A percentile compares a stretch with the other conserved stretches of the same genome.
phyloP scores from a whole-genome alignment of 2,329 filamentous ascomycete genomes.

The Didymella lethalis region DNA sequence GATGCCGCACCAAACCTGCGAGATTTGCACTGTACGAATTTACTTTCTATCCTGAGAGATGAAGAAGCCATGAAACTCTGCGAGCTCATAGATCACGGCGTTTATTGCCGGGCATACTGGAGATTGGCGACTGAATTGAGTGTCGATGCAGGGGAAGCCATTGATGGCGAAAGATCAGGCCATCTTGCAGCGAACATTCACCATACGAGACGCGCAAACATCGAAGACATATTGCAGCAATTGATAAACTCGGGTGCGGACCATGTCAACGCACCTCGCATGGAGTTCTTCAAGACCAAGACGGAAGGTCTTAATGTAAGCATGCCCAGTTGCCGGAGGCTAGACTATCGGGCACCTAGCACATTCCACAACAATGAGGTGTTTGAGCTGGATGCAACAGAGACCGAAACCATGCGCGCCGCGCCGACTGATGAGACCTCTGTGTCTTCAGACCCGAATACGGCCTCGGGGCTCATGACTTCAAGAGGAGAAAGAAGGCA shows the following conservation, averaged over 20 bases:
- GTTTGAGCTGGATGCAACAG: background rate
- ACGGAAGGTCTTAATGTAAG: background rate
- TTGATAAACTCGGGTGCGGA: background rate
- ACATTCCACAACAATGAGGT: background rate
- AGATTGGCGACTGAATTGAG: background rate
- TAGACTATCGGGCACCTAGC: background rate
- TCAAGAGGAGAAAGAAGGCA: background rate
- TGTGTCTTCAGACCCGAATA: background rate
- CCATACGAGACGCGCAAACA: background rate
- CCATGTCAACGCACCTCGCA: background rate
- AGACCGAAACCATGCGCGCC: background rate
- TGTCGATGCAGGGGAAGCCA: background rate
- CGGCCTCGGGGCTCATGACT: background rate
- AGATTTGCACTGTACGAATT: background rate
- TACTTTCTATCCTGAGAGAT: background rate
- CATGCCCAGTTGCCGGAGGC: background rate
- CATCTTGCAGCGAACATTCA: background rate
- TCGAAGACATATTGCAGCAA: background rate
- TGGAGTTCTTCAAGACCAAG: background rate
- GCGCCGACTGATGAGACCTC: background rate
- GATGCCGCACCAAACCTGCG: background rate
- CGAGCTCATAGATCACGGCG: background rate
- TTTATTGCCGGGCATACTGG: background rate
- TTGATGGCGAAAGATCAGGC: background rate
- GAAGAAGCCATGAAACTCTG: background rate